Evolutionary conservation across 116 monocot species (phyloP).

Genomic region (Zostera marina): DNA sequence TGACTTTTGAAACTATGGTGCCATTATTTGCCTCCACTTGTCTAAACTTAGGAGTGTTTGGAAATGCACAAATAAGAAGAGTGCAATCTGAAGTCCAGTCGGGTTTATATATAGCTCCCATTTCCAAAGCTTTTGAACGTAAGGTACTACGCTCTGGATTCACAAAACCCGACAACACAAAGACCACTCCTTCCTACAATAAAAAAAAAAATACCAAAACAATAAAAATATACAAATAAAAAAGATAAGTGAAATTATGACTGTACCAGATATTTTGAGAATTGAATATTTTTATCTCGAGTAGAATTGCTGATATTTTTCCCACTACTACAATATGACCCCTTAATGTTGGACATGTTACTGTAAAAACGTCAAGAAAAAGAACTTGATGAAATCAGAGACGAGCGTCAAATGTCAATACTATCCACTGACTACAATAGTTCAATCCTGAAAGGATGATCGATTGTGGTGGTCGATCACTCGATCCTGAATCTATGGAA

Average conservation of each 20-base stretch:
- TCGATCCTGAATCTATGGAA: too few species aligned
- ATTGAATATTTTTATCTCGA: slow-evolving; percentile 10
- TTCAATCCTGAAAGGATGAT: too few species aligned
- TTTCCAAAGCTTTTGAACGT: slow-evolving; percentile 58
- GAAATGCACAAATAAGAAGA: slow-evolving; percentile 84
- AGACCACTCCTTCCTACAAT: slow-evolving; percentile 70
- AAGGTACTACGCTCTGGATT: slow-evolving; percentile 77
- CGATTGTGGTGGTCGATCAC: too few species aligned
- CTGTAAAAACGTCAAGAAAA: too few species aligned
- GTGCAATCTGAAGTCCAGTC: slow-evolving; percentile 91
- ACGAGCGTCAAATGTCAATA: too few species aligned
- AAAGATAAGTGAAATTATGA: too few species aligned
- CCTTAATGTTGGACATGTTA: too few species aligned
- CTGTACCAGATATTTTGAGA: slow-evolving; percentile 62
- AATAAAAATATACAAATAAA: background rate
- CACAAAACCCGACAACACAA: slow-evolving; percentile 81
- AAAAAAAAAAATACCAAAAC: background rate
- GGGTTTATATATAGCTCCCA: slow-evolving; percentile 70
- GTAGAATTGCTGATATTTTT: background rate
- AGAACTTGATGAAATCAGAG: too few species aligned
- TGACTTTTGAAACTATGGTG: slow-evolving; percentile 89
- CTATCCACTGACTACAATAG: too few species aligned
- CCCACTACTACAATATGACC: background rate
- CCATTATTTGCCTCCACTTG: slow-evolving; percentile 77
- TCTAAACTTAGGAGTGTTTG: slow-evolving; percentile 84